These are phyloP conservation scores for Arthrobotrys iridis DNA, from an alignment of 2,329 filamentous ascomycete species.

Conservation along the genomic window DNA sequence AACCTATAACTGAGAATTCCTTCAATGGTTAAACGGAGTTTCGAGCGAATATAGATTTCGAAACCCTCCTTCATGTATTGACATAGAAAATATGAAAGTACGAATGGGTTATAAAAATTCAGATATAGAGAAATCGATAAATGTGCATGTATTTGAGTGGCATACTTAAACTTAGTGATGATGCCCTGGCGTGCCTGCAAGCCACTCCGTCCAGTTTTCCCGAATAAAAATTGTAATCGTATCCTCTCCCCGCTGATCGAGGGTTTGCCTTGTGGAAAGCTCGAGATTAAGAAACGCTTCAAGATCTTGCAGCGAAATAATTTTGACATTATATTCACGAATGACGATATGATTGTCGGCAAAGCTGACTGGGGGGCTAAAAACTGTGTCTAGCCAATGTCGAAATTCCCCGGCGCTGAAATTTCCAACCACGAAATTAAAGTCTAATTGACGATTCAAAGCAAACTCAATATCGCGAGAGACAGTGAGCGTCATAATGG, in stretches of 20 bases:
- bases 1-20: no score
- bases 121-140: neutral
- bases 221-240: constrained; percentile 35
- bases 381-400: constrained; percentile 35
- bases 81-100: neutral
- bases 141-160: neutral
- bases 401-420: constrained; percentile 32
- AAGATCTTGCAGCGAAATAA: constrained; percentile 35
- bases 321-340: constrained; percentile 28
- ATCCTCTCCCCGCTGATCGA: constrained; percentile 12
- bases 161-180: constrained; percentile 4
- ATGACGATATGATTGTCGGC: constrained; percentile 32
- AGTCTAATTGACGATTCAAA: constrained; percentile 39
- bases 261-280: neutral
- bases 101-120: neutral
- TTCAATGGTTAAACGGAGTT: no score
- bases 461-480: constrained; percentile 45
- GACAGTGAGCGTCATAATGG: constrained; percentile 10
- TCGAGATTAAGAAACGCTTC: constrained; percentile 42
- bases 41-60: no score
- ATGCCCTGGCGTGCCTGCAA: constrained; percentile 25
- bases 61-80: no score
- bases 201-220: constrained; percentile 38
- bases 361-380: constrained; percentile 35
- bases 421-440: constrained; percentile 23